Evolutionary conservation across 345 rosid genomes (phyloP).

Genomic region (Bruguiera sexangula): DNA sequence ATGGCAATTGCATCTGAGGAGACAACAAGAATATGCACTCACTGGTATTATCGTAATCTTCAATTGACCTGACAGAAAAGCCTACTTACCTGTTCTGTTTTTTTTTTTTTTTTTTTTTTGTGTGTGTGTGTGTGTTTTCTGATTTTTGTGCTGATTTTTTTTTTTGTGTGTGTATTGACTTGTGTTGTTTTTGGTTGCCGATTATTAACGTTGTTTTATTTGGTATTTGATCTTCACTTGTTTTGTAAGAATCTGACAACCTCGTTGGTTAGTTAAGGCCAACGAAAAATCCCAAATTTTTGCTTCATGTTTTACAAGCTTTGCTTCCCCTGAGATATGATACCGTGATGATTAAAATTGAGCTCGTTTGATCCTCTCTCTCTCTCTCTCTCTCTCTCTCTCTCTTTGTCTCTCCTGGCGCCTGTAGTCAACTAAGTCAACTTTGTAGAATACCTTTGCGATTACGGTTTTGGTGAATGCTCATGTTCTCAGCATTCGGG

Average conservation of each 20-base stretch:
- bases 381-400: not conserved
- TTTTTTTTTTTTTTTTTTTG: slow-evolving; percentile 7
- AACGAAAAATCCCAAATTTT: too few species aligned
- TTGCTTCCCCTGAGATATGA: not conserved
- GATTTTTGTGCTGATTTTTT: not conserved
- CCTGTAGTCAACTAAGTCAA: not conserved
- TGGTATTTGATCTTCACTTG: not conserved
- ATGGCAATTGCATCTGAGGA: slow-evolving; percentile 70
- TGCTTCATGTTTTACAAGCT: not conserved
- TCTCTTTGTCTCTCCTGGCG: not conserved
- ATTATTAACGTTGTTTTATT: not conserved
- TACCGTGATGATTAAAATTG: not conserved
- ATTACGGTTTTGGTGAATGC: not conserved
- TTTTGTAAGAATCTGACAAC: not conserved
- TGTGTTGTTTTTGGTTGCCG: not conserved
- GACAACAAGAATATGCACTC: slow-evolving; percentile 60
- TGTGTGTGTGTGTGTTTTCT: not conserved
- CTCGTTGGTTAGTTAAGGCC: too few species aligned
- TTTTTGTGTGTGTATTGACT: not conserved
- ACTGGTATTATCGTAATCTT: slow-evolving; percentile 51
- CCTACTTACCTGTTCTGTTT: not conserved
- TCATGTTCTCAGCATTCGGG: not conserved
- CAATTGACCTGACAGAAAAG: not conserved
- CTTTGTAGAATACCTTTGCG: not conserved
- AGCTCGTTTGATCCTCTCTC: not conserved